Evolutionary conservation across 2,329 filamentous ascomycete genomes (phyloP).

Genomic region (Colletotrichum noveboracense): DNA sequence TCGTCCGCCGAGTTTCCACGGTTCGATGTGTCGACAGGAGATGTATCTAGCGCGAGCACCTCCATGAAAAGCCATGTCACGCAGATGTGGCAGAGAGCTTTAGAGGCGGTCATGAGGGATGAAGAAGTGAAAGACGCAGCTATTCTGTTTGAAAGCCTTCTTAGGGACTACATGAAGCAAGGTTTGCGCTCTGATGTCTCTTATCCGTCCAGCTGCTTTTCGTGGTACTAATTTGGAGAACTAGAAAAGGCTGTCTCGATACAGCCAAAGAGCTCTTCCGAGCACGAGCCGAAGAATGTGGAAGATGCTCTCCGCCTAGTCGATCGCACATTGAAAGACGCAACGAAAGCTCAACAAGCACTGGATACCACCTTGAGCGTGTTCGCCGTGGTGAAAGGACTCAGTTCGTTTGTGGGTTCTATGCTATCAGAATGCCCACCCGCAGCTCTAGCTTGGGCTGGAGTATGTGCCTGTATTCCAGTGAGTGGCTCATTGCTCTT

Average conservation of each 20-base stretch:
- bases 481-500: fast-evolving
- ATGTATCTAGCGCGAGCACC: no score
- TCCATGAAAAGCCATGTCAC: not conserved
- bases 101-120: not conserved
- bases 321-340: not conserved
- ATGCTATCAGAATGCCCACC: not conserved
- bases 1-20: no score
- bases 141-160: not conserved
- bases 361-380: not conserved
- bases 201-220: not conserved
- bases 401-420: not conserved
- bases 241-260: fast-evolving
- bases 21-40: no score
- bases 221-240: not conserved
- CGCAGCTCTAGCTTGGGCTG: not conserved
- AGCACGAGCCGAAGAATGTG: not conserved
- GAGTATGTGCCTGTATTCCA: not conserved
- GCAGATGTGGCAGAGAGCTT: not conserved
- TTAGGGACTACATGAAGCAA: not conserved
- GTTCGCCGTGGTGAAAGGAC: not conserved
- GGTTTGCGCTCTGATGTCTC: not conserved
- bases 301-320: not conserved
- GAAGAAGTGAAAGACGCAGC: not conserved
- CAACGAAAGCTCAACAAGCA: not conserved
- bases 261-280: not conserved